These are phyloP conservation scores for Endoconidiophora laricicola DNA, from an alignment of 2,329 filamentous ascomycete genomes.

Conservation along the genomic window DNA sequence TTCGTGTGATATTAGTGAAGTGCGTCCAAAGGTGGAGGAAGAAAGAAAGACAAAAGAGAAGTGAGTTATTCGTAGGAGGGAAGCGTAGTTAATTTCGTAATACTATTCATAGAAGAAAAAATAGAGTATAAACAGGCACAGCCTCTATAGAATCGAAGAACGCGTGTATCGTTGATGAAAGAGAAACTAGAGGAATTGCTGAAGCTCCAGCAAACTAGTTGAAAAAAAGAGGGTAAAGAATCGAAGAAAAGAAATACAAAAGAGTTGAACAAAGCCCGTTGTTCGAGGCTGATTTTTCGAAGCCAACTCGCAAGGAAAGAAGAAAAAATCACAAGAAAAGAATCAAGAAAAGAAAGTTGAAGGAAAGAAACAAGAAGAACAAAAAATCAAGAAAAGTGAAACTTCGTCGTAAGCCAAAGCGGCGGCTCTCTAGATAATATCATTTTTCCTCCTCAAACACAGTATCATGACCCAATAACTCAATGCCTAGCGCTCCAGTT, in stretches of 20 bases:
- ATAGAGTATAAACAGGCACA: background rate
- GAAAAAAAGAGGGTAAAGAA: background rate
- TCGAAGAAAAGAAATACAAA: background rate
- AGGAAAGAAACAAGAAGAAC: too few species aligned
- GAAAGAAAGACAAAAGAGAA: conserved; percentile 2
- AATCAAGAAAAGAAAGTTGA: too few species aligned
- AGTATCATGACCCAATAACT: too few species aligned
- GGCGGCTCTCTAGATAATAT: too few species aligned
- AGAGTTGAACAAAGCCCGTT: background rate
- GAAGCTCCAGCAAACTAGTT: background rate
- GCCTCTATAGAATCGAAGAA: background rate
- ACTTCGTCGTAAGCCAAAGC: too few species aligned
- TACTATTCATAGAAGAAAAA: background rate
- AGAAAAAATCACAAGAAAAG: too few species aligned
- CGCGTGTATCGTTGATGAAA: background rate
- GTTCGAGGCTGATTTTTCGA: too few species aligned
- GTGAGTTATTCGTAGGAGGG: background rate
- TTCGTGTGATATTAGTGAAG: background rate
- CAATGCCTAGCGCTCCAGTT: too few species aligned
- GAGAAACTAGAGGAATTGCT: background rate
- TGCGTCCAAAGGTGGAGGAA: background rate
- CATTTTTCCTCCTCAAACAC: too few species aligned
- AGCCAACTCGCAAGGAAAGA: background rate
- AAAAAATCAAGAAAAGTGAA: too few species aligned
- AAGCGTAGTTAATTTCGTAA: background rate